Evolutionary conservation across 2,329 filamentous ascomycete genomes (phyloP), one percentile per base, ranked within the genome.

Genomic region (Coniochaeta sp.): DNA sequence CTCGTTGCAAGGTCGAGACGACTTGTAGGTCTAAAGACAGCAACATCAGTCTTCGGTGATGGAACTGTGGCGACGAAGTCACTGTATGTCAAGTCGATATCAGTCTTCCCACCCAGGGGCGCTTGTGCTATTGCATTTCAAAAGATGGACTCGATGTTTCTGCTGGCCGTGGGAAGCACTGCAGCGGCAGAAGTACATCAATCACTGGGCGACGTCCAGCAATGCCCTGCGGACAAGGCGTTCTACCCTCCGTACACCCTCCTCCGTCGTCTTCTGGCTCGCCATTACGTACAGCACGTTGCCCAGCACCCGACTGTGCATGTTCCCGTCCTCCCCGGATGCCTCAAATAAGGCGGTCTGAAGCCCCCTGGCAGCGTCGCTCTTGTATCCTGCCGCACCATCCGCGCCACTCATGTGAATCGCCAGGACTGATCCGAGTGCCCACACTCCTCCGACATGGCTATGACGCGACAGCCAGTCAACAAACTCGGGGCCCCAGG

Each of bases 371-470:
- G 81, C 79, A 0, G 76, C 79, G 14, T 72, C 74, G 62, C 79
- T 81, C 60, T 74, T 77, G 63, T 82, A 82, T 0, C 80, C 79
- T n/a, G 40, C 40, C 0, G 72, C 64, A 3, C 74, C 75, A 9
- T 73, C 72, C 1, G 72, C 68, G 14, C 77, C 76, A 4, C 71
- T 68, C 59, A 85, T 66, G 28, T 77, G 78, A 40, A 96, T 86
- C 0, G 88, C 87, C 12, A 95, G 76, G 1, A 95, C 88, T 2
- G 84, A 89, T 0, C 91, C 91, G 1, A 95, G 74, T 0, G 90
- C 88, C 75, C 90, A 89, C 0, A 89, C 84, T 8, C 87, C 84
- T 2, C 84, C 78, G 0, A 95, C 84, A n/a, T 44, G 40, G 0
- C 76, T 72, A 22, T 79, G 67, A 17, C 66, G 74, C 4, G 89